Percentiles rank a stretch among this genome's conserved stretches.
phyloP scores from a whole-genome alignment of 306 rosid species.

The Vigna reflexopilosa region DNA sequence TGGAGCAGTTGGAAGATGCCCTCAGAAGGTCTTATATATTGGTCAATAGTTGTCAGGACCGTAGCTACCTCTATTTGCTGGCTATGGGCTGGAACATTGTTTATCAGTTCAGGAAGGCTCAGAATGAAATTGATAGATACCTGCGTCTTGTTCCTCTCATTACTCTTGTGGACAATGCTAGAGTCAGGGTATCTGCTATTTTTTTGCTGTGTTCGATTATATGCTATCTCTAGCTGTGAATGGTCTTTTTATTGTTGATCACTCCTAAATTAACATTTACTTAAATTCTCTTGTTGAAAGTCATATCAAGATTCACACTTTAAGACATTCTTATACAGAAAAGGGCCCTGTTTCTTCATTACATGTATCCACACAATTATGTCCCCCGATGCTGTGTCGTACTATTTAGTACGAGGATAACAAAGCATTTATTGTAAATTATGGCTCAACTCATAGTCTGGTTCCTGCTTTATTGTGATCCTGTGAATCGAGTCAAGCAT shows the following conservation, averaged over 20 bases:
- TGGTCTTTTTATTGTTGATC: neutral
- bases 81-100: constrained; percentile 99
- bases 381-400: neutral
- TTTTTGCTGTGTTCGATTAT: constrained; percentile 18
- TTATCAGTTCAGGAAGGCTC: constrained; percentile 95
- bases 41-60: constrained; percentile 91
- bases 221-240: constrained; percentile 26
- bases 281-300: neutral
- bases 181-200: constrained; percentile 82
- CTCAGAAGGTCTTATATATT: constrained; percentile 83
- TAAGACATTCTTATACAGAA: neutral
- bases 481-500: constrained; percentile 4
- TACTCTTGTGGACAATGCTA: constrained; percentile 92
- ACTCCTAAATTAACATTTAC: neutral
- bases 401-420: neutral
- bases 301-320: neutral
- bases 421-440: neutral
- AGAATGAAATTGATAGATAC: constrained; percentile 93
- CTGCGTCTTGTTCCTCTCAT: constrained; percentile 88
- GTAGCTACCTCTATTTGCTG: constrained; percentile 86
- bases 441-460: constrained; percentile 20
- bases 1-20: constrained; percentile 97
- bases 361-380: neutral
- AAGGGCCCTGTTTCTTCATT: neutral
- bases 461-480: constrained; percentile 27